phyloP scores from a whole-genome alignment of 164 flowering plant species.

The Euptelea pleiosperma region DNA sequence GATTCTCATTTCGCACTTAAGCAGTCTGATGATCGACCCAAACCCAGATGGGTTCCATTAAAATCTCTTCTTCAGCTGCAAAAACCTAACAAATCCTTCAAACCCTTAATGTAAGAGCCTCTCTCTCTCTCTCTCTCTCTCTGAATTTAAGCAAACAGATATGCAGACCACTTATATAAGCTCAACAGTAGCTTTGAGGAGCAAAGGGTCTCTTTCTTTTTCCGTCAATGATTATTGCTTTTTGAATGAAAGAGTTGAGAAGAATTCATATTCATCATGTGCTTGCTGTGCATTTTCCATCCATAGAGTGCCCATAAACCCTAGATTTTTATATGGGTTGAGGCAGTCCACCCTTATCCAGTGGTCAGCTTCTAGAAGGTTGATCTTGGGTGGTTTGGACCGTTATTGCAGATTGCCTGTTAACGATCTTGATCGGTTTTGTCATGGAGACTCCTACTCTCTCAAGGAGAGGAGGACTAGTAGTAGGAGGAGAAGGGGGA shows the following conservation, averaged over 20 bases:
- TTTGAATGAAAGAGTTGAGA: slow-evolving; percentile 21
- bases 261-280: slow-evolving; percentile 13
- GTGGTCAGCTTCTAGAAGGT: slow-evolving; percentile 27
- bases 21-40: too few relatives aligned
- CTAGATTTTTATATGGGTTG: slow-evolving; percentile 34
- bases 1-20: too few relatives aligned
- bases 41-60: too few relatives aligned
- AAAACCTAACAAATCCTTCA: too few relatives aligned
- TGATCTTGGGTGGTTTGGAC: slow-evolving; percentile 20
- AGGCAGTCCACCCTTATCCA: slow-evolving; percentile 37
- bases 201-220: slow-evolving; percentile 35
- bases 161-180: slow-evolving; percentile 45
- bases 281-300: slow-evolving; percentile 17
- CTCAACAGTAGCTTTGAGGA: slow-evolving; percentile 41
- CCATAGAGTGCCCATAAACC: slow-evolving; percentile 24
- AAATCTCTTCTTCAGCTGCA: too few relatives aligned
- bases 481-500: slow-evolving; percentile 21
- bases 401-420: slow-evolving; percentile 29
- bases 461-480: slow-evolving; percentile 24
- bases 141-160: background rate
- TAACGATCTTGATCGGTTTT: slow-evolving; percentile 21
- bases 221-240: slow-evolving; percentile 35
- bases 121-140: slow-evolving; percentile 3
- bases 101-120: slow-evolving; percentile 25
- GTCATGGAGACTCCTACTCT: slow-evolving; percentile 27